Evolutionary conservation across 768 basidiomycete genomes (phyloP), one percentile per base, ranked within the genome.

Genomic region (Tulasnella calospora): DNA sequence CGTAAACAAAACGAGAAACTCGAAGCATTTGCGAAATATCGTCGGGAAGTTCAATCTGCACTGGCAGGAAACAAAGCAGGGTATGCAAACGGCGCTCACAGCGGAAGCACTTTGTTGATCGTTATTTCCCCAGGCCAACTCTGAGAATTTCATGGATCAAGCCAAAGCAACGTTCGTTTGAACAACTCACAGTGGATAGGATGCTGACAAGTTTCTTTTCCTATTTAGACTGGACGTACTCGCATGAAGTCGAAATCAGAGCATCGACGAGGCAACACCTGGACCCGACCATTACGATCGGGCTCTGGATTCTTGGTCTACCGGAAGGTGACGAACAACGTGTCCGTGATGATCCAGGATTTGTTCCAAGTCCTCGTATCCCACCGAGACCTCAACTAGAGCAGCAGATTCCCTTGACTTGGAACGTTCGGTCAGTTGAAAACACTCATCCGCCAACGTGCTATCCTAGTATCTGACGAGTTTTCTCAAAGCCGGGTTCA

Each of bases 351-450:
- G 35, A 78, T 61, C 44, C 44, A 9, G 21, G n/a, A 23, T 38
- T 46, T 57, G 38, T 79, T 38, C 77, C 57, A 15, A 70, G 7
- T 2, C 79, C 79, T 36, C 51, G 71, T 7, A 41, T 78, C 7
- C 33, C 51, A 23, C 13, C 7, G 41, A n/a, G 23, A 47, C n/a
- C 77, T 23, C 17, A n/a, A 30, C 6, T 71, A 8, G 27, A 82
- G 55, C 85, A 87, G 0, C 78, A 80, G 1, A 78, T 86, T 73
- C 85, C 85, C 79, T 79, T 86, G 12, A 81, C 86, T 72, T 46
- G 79, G 78, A 79, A 71, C 15, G 82, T 88, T n/a, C 36, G 85
- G 87, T 87, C 81, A 80, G 85, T 79, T 44, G 7, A 15, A 44
- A 44, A 44, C 41, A 44, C 13, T 2, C 41, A 44, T 15, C 7